Percentiles rank a stretch among this genome's conserved stretches.
Evolutionary conservation across 2,329 filamentous ascomycete species (phyloP).

Genomic region (Trichophyton equinum): DNA sequence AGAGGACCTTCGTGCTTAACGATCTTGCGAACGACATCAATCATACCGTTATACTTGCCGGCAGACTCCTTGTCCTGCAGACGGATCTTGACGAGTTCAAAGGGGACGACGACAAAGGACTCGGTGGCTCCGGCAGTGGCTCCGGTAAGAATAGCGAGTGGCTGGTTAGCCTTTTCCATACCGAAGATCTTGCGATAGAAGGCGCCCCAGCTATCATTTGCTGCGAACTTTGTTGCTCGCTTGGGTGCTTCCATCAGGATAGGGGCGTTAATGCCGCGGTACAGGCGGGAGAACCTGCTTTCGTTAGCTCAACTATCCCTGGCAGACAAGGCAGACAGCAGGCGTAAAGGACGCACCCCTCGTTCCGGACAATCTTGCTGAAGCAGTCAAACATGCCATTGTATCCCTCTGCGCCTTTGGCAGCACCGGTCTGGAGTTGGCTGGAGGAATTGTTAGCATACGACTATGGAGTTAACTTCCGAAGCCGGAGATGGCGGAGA

Average conservation of each 20-base stretch:
- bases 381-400: conserved; percentile 98
- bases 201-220: conserved; percentile 96
- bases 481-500: background rate
- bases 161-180: conserved; percentile 76
- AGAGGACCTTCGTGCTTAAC: conserved; percentile 70
- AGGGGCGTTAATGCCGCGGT: conserved; percentile 88
- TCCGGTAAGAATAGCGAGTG: conserved; percentile 81
- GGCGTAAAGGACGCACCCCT: conserved; percentile 56
- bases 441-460: conserved; percentile 33
- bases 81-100: conserved; percentile 96
- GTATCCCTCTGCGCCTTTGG: conserved; percentile 66
- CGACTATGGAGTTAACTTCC: background rate
- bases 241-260: conserved; percentile 98
- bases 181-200: conserved; percentile 84
- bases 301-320: background rate
- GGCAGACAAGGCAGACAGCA: background rate
- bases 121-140: conserved; percentile 92
- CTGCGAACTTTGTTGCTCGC: conserved; percentile 95
- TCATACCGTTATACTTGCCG: conserved; percentile 50
- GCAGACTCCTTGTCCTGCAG: conserved; percentile 91
- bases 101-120: conserved; percentile 91
- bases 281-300: conserved; percentile 67
- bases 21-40: conserved; percentile 50
- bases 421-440: conserved; percentile 69
- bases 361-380: conserved; percentile 87